Percentiles rank a stretch among this genome's conserved stretches.
Evolutionary conservation across 2,329 filamentous ascomycete genomes (phyloP).

Genomic region (Botrytis sinoallii): DNA sequence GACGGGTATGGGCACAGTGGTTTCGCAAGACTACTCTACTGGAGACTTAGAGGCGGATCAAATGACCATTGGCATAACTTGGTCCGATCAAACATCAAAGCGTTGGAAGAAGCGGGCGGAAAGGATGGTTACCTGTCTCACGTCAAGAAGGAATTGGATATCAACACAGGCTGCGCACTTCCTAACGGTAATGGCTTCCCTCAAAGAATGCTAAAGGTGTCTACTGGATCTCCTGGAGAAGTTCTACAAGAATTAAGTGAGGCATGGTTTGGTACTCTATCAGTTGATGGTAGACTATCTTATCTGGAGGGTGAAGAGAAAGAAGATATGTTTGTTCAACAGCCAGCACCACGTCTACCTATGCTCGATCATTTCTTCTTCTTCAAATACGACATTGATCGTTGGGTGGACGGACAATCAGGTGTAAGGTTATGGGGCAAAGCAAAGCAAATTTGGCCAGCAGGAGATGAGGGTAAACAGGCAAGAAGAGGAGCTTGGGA

Average conservation of each 20-base stretch:
- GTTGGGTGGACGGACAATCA: conserved; percentile 15
- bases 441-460: conserved; percentile 14
- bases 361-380: conserved; percentile 18
- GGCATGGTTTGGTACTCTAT: conserved; percentile 14
- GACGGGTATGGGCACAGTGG: conserved; percentile 18
- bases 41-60: conserved; percentile 6
- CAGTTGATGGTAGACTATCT: background rate
- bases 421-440: conserved; percentile 15
- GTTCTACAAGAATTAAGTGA: conserved; percentile 15
- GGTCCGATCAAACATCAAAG: conserved; percentile 11
- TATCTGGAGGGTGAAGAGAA: conserved; percentile 13
- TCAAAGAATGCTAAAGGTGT: conserved; percentile 15
- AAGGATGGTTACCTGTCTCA: conserved; percentile 15
- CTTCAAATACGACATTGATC: conserved; percentile 18
- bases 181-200: conserved; percentile 18
- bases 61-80: conserved; percentile 17
- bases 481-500: conserved; percentile 18
- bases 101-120: conserved; percentile 5
- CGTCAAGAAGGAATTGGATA: conserved; percentile 16
- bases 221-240: conserved; percentile 5
- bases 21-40: conserved; percentile 17
- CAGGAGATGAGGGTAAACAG: conserved; percentile 7
- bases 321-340: conserved; percentile 17
- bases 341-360: conserved; percentile 5
- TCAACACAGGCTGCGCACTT: conserved; percentile 15